Evolutionary conservation across 305 asterid species (phyloP).

Genomic region (Fraxinus velutina): DNA sequence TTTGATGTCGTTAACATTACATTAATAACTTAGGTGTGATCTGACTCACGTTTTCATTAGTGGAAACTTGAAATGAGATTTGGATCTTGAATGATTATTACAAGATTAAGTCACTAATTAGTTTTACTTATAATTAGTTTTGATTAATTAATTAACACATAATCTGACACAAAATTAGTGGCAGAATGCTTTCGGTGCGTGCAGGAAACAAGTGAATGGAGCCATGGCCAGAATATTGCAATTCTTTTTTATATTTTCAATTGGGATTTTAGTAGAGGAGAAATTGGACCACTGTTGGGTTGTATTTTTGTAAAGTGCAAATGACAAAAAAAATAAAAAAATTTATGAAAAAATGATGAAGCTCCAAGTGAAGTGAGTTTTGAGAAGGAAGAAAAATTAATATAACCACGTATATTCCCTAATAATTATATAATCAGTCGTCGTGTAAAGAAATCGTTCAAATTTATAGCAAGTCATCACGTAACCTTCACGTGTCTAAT

Average conservation of each 20-base stretch:
- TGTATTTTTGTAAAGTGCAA: conserved; percentile 14
- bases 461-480: neutral
- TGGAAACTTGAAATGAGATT: neutral
- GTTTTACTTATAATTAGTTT: neutral
- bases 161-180: conserved; percentile 13
- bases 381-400: too few relatives aligned
- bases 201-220: conserved; percentile 28
- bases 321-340: neutral
- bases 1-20: neutral
- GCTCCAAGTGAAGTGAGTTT: too few relatives aligned
- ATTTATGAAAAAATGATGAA: neutral
- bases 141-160: neutral
- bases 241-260: neutral
- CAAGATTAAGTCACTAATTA: neutral
- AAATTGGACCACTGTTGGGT: neutral
- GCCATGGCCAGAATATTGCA: conserved; percentile 21
- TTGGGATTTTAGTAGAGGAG: neutral
- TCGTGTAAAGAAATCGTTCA: too few relatives aligned
- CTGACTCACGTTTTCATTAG: neutral
- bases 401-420: too few relatives aligned
- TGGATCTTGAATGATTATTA: neutral
- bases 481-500: neutral
- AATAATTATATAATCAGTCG: too few relatives aligned
- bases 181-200: conserved; percentile 8
- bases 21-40: neutral